phyloP scores from a whole-genome alignment of 805 yeast species.

The Debaryomyces castellii region DNA sequence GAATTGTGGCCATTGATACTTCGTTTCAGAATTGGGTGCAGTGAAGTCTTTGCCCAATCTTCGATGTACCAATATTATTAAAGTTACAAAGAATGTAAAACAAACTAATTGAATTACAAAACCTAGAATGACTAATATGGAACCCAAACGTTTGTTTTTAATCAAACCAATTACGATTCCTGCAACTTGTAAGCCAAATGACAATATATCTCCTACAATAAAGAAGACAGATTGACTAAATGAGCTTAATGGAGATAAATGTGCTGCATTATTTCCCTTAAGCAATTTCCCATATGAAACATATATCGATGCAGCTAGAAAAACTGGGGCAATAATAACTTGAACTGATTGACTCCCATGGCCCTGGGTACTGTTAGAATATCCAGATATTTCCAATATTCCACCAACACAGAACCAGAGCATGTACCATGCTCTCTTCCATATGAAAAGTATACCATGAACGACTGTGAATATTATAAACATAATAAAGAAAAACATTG shows the following conservation, averaged over 20 bases:
- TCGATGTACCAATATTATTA: neutral
- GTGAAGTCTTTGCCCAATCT: neutral
- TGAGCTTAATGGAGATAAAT: slow-evolving; percentile 10
- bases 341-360: slow-evolving; percentile 3
- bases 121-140: slow-evolving; percentile 12
- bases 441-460: neutral
- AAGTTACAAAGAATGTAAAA: slow-evolving; percentile 21
- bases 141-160: neutral
- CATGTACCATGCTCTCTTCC: slow-evolving; percentile 6
- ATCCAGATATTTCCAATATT: slow-evolving; percentile 3
- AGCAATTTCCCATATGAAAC: slow-evolving; percentile 1
- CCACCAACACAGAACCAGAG: slow-evolving; percentile 3
- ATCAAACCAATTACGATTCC: slow-evolving; percentile 29
- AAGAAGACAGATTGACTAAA: slow-evolving; percentile 20
- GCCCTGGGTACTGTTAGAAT: neutral
- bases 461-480: slow-evolving; percentile 1
- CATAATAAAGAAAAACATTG: neutral
- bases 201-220: slow-evolving; percentile 26
- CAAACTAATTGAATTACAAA: slow-evolving; percentile 24
- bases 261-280: slow-evolving; percentile 6
- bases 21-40: neutral
- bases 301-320: slow-evolving; percentile 3
- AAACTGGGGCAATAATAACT: slow-evolving; percentile 3
- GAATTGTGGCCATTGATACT: neutral
- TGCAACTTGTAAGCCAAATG: slow-evolving; percentile 24